Percentiles rank a stretch among this genome's conserved stretches.
Evolutionary conservation across 139 green algal genomes (phyloP).

Genomic region (Tetratostichococcus sp.): DNA sequence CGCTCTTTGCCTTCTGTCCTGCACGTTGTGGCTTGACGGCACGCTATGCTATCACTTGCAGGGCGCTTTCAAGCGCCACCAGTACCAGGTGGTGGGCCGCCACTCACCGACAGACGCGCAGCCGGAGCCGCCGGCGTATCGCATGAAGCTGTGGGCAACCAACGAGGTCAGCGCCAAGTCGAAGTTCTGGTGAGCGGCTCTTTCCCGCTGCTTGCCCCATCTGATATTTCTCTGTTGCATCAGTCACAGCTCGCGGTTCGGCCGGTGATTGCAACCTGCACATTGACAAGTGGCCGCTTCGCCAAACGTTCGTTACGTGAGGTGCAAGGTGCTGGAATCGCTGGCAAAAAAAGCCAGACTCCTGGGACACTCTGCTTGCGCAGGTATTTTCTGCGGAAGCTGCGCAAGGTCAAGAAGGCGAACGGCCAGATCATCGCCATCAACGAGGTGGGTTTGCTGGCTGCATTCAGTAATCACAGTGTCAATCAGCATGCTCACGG

Average conservation of each 20-base stretch:
- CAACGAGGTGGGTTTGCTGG: slow-evolving; percentile 78
- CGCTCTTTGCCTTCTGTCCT: too few species aligned
- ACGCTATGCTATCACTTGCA: slow-evolving; percentile 23
- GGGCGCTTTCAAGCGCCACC: slow-evolving; percentile 88
- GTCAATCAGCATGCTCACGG: too few species aligned
- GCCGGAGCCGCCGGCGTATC: slow-evolving; percentile 86
- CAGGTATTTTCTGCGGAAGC: slow-evolving; percentile 98
- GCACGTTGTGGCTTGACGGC: too few species aligned
- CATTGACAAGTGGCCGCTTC: too few species aligned
- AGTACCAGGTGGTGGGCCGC: slow-evolving; percentile 98
- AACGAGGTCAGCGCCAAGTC: slow-evolving; percentile 89
- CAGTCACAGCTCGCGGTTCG: too few species aligned
- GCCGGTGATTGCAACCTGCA: neutral
- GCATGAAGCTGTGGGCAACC: slow-evolving; percentile 99
- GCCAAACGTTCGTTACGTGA: too few species aligned
- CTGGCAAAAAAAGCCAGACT: too few species aligned
- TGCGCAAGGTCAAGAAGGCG: slow-evolving; percentile 98
- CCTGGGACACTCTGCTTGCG: neutral
- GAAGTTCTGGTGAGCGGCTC: slow-evolving; percentile 94
- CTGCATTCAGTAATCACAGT: too few species aligned
- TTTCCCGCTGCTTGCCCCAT: neutral
- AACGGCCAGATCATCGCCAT: slow-evolving; percentile 95
- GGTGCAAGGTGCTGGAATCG: too few species aligned
- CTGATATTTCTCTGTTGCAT: too few species aligned
- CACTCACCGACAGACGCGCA: slow-evolving; percentile 88